Percentiles rank a stretch among this genome's conserved stretches.
Conservation (phyloP, 2,329 filamentous ascomycete species). For the Sporothrix curviconia region DNA sequence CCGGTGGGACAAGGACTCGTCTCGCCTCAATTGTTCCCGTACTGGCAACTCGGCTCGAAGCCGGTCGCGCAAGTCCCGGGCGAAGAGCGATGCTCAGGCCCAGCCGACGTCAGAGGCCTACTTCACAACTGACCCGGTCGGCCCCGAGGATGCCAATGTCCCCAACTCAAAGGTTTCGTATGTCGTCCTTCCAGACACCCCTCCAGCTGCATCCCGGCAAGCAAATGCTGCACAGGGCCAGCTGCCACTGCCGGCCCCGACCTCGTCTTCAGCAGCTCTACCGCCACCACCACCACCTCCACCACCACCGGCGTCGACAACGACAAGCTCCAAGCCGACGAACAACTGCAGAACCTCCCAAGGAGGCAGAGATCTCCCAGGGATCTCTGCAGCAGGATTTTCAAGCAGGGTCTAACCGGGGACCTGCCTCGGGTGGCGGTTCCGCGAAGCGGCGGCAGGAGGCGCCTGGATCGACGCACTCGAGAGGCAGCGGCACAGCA, state of each 20-base stretch:
- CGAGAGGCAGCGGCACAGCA: conserved; percentile 49
- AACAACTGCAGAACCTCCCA: background rate
- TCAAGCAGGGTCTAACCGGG: conserved; percentile 28
- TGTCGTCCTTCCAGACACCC: background rate
- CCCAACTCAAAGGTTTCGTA: background rate
- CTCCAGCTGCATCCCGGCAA: background rate
- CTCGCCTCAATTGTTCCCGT: conserved; percentile 45
- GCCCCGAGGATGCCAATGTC: conserved; percentile 34
- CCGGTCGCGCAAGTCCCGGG: conserved; percentile 42
- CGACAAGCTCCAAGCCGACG: background rate
- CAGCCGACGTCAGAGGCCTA: conserved; percentile 49
- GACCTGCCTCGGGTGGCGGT: conserved; percentile 23
- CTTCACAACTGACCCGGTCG: conserved; percentile 47
- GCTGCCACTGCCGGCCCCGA: background rate
- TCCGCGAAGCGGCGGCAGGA: conserved; percentile 30
- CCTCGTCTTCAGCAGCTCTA: no score
- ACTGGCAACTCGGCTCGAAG: conserved; percentile 38
- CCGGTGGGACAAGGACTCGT: conserved; percentile 67
- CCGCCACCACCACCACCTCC: background rate
- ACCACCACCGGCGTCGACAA: background rate
- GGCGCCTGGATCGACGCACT: conserved; percentile 45
- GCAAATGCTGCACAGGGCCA: background rate
- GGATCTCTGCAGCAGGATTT: conserved; percentile 19
- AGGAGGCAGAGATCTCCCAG: background rate
- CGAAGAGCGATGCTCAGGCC: conserved; percentile 39